Evolutionary conservation across 106 monocot species (phyloP), one percentile per base, ranked within the genome.

Genomic region (Triglochin maritima): DNA sequence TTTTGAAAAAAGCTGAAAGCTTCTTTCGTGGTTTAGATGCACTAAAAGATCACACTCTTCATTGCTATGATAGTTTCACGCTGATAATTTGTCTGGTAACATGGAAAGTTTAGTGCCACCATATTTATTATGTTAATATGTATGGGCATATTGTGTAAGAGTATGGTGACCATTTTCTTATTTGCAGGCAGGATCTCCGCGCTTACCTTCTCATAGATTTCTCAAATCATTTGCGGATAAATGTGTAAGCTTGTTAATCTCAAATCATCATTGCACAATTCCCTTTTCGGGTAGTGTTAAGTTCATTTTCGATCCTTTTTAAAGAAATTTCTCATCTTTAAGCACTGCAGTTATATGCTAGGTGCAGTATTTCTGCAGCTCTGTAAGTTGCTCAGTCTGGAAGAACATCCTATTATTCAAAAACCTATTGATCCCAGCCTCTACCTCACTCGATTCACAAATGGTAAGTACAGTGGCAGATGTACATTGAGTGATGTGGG

Each of bases 331-430:
- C 7, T 41, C 47, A 60, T 60, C 6, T 62, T 50, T 44, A 67
- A 66, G n/a, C 69, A 15, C 71, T 76, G 9, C 91, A 96, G 96
- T 67, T 96, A 96, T 84, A 91, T 96, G 41, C 73, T 96, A 74
- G 96, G 96, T 77, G 90, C 91, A 72, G 84, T 96, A 6, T 96
- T 91, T 79, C 76, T 96, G 80, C 91, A 96, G 86, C 82, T 96
- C 8, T 91, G 96, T 71, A 72, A 80, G 76, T 51, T 74, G 50
- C 79, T 96, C 29, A 79, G 67, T 43, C 85, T 96, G 48, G 69
- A 73, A 54, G 86, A 87, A 7, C 96, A 96, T 91, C 91, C 90
- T 45, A 78, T 91, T 71, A 54, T 91, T 74, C 87, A 88, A 61
- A 86, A 86, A 44, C 77, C 88, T 47, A 64, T 91, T 56, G 96